A percentile compares a stretch with the other conserved stretches of the same genome.
Evolutionary conservation across 1,284 basidiomycete species (phyloP).

Genomic region (Grifola frondosa): DNA sequence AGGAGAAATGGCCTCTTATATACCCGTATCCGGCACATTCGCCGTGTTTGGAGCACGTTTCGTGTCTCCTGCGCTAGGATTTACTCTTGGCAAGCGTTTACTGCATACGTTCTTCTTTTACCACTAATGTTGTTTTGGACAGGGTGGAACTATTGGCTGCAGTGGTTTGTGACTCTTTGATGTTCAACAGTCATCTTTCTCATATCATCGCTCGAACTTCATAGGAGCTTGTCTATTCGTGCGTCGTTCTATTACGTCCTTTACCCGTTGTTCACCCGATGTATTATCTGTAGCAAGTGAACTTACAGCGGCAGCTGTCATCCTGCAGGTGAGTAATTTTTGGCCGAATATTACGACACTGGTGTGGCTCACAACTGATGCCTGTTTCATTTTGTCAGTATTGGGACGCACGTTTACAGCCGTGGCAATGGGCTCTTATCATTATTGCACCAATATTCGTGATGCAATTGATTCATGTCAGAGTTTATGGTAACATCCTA

Average conservation of each 20-base stretch:
- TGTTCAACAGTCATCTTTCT: constrained; percentile 1
- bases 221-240: constrained; percentile 42
- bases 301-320: constrained; percentile 42
- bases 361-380: too few species aligned
- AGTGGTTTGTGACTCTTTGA: constrained; percentile 39
- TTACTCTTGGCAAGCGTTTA: constrained; percentile 28
- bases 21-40: constrained; percentile 53
- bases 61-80: constrained; percentile 30
- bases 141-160: constrained; percentile 58
- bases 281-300: constrained; percentile 37
- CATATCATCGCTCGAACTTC: constrained; percentile 2
- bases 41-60: constrained; percentile 43
- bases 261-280: not conserved
- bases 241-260: constrained; percentile 15
- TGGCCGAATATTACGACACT: too few species aligned
- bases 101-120: not conserved
- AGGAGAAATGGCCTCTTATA: constrained; percentile 54
- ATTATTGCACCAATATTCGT: constrained; percentile 48
- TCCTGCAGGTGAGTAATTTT: constrained; percentile 36
- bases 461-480: constrained; percentile 45
- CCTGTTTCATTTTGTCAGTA: constrained; percentile 34
- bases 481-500: constrained; percentile 44
- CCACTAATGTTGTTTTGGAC: not conserved
- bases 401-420: constrained; percentile 42
- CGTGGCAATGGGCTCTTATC: constrained; percentile 53